Evolutionary conservation across 768 basidiomycete species (phyloP).

Genomic region (Boletus rufocinnamomeus): DNA sequence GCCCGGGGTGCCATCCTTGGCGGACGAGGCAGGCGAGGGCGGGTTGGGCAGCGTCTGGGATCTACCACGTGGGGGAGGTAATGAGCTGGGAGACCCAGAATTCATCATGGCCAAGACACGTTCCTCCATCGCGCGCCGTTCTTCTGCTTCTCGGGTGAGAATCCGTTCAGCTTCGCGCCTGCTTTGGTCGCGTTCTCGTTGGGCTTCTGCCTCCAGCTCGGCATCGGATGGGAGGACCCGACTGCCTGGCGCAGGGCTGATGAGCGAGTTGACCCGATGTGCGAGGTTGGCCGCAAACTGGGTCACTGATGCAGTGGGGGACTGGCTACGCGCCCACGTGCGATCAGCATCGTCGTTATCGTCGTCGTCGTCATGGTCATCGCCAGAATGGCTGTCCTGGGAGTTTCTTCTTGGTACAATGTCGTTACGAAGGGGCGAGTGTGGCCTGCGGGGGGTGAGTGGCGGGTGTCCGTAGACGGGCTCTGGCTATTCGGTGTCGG

Average conservation of each 20-base stretch:
- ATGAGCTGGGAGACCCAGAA: constrained; percentile 34
- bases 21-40: constrained; percentile 62
- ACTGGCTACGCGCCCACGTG: constrained; percentile 41
- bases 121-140: constrained; percentile 69
- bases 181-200: constrained; percentile 72
- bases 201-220: constrained; percentile 80
- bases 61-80: constrained; percentile 64
- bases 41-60: constrained; percentile 57
- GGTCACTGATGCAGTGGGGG: constrained; percentile 68
- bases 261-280: constrained; percentile 69
- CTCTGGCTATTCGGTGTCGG: constrained; percentile 39
- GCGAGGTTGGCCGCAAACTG: constrained; percentile 75
- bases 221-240: constrained; percentile 65
- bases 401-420: constrained; percentile 52
- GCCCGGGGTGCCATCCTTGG: constrained; percentile 54
- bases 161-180: constrained; percentile 79
- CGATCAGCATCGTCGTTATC: constrained; percentile 31
- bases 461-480: constrained; percentile 43
- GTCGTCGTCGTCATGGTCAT: constrained; percentile 43
- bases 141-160: constrained; percentile 67
- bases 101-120: constrained; percentile 76
- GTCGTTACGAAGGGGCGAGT: constrained; percentile 72
- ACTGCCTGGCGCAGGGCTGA: constrained; percentile 50
- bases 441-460: constrained; percentile 47
- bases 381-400: constrained; percentile 48